A percentile compares a stretch with the other conserved stretches of the same genome.
These are phyloP conservation scores for Physcomitrium patens DNA, from an alignment of 225 moss, liverwort and hornwort species.

Conservation along the genomic window DNA sequence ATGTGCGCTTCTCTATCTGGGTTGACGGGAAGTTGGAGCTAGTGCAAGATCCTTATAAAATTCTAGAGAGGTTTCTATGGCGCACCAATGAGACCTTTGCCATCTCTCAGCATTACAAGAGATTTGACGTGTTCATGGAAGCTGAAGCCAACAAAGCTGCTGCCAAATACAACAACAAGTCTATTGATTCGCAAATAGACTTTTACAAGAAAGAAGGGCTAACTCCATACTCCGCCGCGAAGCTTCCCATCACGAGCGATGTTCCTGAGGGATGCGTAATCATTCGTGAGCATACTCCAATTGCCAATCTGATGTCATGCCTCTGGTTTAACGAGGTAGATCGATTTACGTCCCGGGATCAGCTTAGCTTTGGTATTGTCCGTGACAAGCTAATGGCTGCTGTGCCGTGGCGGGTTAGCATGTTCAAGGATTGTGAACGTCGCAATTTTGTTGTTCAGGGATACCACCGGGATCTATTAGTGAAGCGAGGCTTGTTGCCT, in stretches of 20 bases:
- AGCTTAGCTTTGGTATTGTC: conserved; percentile 89
- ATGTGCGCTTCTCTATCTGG: conserved; percentile 51
- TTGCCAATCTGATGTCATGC: conserved; percentile 89
- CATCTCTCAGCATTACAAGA: conserved; percentile 87
- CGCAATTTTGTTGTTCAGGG: conserved; percentile 96
- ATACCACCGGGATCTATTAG: conserved; percentile 58
- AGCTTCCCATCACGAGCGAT: conserved; percentile 92
- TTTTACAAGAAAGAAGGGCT: conserved; percentile 82
- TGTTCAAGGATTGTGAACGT: conserved; percentile 96
- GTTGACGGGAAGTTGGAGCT: conserved; percentile 68
- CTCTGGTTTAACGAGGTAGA: conserved; percentile 99
- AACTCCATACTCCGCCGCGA: conserved; percentile 59
- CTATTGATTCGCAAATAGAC: conserved; percentile 77
- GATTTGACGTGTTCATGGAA: conserved; percentile 90
- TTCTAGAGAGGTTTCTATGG: conserved; percentile 95
- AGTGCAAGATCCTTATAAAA: conserved; percentile 50
- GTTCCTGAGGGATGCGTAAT: conserved; percentile 99
- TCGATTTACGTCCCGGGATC: conserved; percentile 94
- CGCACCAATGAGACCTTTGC: conserved; percentile 84
- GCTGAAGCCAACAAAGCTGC: conserved; percentile 97
- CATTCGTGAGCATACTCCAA: conserved; percentile 92
- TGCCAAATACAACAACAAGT: conserved; percentile 80
- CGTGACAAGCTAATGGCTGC: conserved; percentile 78
- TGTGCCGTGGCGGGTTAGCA: conserved; percentile 73
- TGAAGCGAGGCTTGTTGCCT: conserved; percentile 42